Conservation (phyloP, 176 grass and related monocot species). For the Eragrostis curvula region DNA sequence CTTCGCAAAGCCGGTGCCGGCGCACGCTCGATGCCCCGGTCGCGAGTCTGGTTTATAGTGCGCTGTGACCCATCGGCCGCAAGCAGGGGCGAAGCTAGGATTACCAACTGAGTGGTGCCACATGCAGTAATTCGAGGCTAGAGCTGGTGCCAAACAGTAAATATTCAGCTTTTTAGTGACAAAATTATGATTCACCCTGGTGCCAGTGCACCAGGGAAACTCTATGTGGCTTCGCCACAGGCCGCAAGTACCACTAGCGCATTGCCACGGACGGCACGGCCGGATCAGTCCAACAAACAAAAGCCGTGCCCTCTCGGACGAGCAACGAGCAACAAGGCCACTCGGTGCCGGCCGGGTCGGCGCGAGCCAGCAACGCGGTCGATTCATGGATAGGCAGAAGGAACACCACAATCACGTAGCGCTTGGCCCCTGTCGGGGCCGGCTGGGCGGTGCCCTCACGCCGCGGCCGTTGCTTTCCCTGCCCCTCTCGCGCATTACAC, state of each 20-base stretch:
- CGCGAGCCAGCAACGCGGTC: no score
- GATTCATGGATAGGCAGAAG: no score
- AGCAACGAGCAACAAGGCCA: background rate
- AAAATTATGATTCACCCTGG: no score
- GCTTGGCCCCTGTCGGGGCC: background rate
- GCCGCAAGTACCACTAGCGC: background rate
- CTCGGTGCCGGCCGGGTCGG: no score
- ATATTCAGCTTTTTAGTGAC: no score
- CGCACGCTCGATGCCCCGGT: background rate
- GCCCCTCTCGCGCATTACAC: conserved; percentile 32
- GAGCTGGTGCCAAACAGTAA: no score
- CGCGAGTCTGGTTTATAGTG: background rate
- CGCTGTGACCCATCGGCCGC: background rate
- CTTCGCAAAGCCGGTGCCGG: conserved; percentile 19
- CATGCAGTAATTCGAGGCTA: no score
- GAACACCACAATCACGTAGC: background rate
- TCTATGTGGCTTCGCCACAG: no score
- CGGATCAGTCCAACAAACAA: background rate
- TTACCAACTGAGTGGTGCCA: no score
- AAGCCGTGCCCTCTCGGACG: conserved; percentile 14
- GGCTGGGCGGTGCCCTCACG: background rate
- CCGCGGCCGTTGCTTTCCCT: conserved; percentile 36
- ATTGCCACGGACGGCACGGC: conserved; percentile 29
- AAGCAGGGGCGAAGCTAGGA: no score
- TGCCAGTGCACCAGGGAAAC: no score